Percentiles rank a stretch among this genome's conserved stretches.
These are phyloP conservation scores for Persicaria tinctoria DNA, from an alignment of 148 eudicot species.

Conservation along the genomic window DNA sequence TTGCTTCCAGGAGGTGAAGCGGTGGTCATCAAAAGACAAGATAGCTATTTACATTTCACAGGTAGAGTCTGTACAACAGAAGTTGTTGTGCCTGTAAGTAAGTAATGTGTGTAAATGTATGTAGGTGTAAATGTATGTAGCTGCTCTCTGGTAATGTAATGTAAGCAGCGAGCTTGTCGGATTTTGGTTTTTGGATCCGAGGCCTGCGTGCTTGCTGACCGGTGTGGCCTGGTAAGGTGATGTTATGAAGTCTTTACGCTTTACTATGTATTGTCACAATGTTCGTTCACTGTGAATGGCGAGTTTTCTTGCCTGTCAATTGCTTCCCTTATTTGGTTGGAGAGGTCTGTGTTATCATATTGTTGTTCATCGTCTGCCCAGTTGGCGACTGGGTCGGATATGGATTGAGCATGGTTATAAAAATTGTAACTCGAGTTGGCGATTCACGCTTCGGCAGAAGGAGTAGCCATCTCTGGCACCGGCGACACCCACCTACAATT, in stretches of 20 bases:
- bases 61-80: too few relatives aligned
- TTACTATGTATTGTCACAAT: neutral
- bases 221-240: neutral
- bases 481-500: too few relatives aligned
- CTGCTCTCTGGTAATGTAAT: neutral
- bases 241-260: neutral
- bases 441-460: too few relatives aligned
- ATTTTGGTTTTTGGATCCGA: conserved; percentile 4
- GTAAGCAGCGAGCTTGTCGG: neutral
- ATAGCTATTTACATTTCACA: too few relatives aligned
- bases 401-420: neutral
- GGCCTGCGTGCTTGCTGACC: neutral
- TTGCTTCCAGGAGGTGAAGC: too few relatives aligned
- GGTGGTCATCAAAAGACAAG: too few relatives aligned
- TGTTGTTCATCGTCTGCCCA: neutral
- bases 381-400: neutral
- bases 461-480: too few relatives aligned
- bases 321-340: too few relatives aligned
- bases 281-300: neutral
- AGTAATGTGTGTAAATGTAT: neutral
- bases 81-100: too few relatives aligned
- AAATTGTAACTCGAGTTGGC: neutral
- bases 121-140: neutral
- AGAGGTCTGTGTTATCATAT: neutral
- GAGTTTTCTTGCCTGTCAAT: too few relatives aligned